Conservation (phyloP, 2,329 filamentous ascomycete species). For the Venturia nashicola region DNA sequence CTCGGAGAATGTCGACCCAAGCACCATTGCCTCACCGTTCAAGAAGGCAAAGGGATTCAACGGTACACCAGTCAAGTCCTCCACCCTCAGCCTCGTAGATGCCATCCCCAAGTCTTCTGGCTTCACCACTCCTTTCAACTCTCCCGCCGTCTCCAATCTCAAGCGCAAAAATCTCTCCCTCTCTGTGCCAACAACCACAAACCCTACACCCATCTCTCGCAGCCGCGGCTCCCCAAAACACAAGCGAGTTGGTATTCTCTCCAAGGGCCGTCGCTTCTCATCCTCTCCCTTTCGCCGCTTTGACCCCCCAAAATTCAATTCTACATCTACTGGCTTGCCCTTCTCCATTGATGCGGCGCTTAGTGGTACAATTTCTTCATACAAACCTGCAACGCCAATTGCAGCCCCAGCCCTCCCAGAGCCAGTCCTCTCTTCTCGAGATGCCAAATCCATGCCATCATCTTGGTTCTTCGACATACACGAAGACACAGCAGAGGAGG, state of each 20-base stretch:
- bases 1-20: conserved; percentile 48
- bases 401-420: conserved; percentile 19
- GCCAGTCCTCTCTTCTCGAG: not conserved
- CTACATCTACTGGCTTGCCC: conserved; percentile 39
- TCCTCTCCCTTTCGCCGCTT: conserved; percentile 54
- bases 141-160: conserved; percentile 18
- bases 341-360: conserved; percentile 81
- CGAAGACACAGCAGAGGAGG: conserved; percentile 80
- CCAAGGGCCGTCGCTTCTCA: conserved; percentile 47
- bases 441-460: conserved; percentile 43
- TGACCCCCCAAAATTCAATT: conserved; percentile 53
- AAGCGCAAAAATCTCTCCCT: conserved; percentile 27
- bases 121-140: conserved; percentile 14
- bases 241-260: conserved; percentile 58
- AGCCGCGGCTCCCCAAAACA: conserved; percentile 65
- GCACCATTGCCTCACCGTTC: conserved; percentile 34
- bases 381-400: conserved; percentile 33
- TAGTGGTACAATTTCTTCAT: conserved; percentile 58
- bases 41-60: conserved; percentile 39
- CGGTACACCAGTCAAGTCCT: conserved; percentile 25
- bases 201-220: conserved; percentile 30
- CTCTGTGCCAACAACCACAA: conserved; percentile 25
- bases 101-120: conserved; percentile 11
- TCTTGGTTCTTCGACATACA: conserved; percentile 89
- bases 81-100: conserved; percentile 25